These are phyloP conservation scores for Thecaphora frezii DNA, from an alignment of 1,284 basidiomycete species.

Conservation along the genomic window DNA sequence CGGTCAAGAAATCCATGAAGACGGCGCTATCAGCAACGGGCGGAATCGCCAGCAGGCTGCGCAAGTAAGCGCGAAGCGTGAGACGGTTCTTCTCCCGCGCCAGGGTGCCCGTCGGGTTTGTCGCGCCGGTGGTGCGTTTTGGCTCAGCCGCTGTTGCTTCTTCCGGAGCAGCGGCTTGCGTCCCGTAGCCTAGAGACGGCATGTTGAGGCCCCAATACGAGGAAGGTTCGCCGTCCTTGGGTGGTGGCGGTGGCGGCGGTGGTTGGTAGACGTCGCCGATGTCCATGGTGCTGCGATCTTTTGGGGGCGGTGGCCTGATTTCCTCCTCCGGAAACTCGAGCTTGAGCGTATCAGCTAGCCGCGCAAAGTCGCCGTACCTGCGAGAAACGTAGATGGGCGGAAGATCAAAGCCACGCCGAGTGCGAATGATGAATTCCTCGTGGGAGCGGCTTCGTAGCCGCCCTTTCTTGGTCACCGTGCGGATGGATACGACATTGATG, in stretches of 20 bases:
- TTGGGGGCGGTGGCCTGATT: conserved; percentile 40
- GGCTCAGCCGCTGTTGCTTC: background rate
- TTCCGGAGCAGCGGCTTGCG: background rate
- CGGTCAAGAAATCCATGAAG: conserved; percentile 80
- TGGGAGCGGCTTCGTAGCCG: conserved; percentile 43
- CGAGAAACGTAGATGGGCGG: conserved; percentile 84
- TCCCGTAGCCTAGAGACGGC: background rate
- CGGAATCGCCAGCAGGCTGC: conserved; percentile 71
- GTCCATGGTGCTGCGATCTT: conserved; percentile 45
- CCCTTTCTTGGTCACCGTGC: conserved; percentile 44
- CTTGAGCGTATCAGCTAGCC: conserved; percentile 46
- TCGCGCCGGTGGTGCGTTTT: background rate
- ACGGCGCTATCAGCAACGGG: conserved; percentile 80
- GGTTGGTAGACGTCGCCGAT: conserved; percentile 26
- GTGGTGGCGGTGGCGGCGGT: background rate
- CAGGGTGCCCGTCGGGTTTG: conserved; percentile 44
- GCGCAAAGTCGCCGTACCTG: conserved; percentile 88
- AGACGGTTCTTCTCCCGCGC: conserved; percentile 84
- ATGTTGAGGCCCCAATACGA: background rate
- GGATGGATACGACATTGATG: conserved; percentile 53
- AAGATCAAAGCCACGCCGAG: conserved; percentile 67
- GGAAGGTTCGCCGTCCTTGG: background rate
- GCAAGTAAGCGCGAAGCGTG: conserved; percentile 88
- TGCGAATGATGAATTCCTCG: conserved; percentile 86
- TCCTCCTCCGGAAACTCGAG: conserved; percentile 49